Percentiles rank a stretch among this genome's conserved stretches.
These are phyloP conservation scores for Phytophthora pluvialis DNA, from an alignment of 352 stramenopile species.

Conservation along the genomic window DNA sequence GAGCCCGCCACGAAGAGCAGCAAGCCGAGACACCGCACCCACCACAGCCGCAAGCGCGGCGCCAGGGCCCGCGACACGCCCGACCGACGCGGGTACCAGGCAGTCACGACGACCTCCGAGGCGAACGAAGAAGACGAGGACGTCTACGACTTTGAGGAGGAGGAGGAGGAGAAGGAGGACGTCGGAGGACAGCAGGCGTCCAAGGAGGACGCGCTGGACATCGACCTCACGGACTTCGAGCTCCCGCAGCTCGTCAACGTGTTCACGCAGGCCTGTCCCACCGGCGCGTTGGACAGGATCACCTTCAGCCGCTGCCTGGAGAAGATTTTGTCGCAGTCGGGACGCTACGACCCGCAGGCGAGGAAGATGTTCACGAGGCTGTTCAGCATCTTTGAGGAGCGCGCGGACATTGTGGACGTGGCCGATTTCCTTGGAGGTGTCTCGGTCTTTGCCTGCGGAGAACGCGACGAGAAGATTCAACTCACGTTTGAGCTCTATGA, in stretches of 20 bases:
- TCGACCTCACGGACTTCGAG: constrained; percentile 87
- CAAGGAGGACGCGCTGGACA: constrained; percentile 47
- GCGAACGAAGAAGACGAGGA: constrained; percentile 37
- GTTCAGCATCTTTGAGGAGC: constrained; percentile 80
- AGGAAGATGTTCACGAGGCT: constrained; percentile 78
- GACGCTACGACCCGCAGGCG: constrained; percentile 74
- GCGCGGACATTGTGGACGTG: constrained; percentile 74
- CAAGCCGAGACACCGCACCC: constrained; percentile 15
- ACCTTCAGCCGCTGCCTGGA: constrained; percentile 78
- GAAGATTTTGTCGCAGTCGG: constrained; percentile 84
- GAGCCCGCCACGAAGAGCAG: constrained; percentile 10
- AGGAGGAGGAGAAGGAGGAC: constrained; percentile 18
- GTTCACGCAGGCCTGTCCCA: constrained; percentile 81
- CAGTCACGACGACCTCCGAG: constrained; percentile 31
- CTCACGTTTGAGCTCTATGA: constrained; percentile 90
- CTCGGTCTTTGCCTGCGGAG: constrained; percentile 81
- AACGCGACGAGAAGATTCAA: constrained; percentile 86
- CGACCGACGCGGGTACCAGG: constrained; percentile 18
- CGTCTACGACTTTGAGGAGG: constrained; percentile 20
- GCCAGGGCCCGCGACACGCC: constrained; percentile 18
- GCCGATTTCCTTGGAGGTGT: constrained; percentile 83
- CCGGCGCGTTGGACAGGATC: constrained; percentile 65
- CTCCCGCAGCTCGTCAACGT: constrained; percentile 84
- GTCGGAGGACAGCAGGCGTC: constrained; percentile 4
- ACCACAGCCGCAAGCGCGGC: constrained; percentile 26